Base-by-base conservation (phyloP, 129 eudicot genomes). In the Ambrosia trifida region DNA sequence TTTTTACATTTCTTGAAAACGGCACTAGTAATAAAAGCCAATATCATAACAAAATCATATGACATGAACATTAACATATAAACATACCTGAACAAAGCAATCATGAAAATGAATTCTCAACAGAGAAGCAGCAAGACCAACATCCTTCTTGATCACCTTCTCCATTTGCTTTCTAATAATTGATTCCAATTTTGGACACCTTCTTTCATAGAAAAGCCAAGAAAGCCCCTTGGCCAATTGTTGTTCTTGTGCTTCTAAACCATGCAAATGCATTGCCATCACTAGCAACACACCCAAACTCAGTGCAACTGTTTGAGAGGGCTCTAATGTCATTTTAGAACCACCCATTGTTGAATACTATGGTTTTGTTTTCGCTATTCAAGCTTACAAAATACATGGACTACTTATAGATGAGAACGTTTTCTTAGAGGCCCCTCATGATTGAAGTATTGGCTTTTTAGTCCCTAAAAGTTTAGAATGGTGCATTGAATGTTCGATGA, bases 81-180 rank as follows among this genome's bases (percentile, higher is more conserved):
- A 49, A 49, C n/a, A 40, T 72, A 89, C 96, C 94, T 87, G 91
- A 49, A 87, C 94, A 72, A 90, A 90, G 80, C 96, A 90, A 65
- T 90, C 96, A 70, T 90, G 96, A 73, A 90, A 90, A 64, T 87
- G 91, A 66, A 90, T 75, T 45, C 94, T 88, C 16, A 90, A 86
- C 64, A 90, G 64, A 69, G 91, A 85, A 38, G 95, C 95, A 80
- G 95, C 91, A 69, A 81, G 95, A 72, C 85, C 78, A 4, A 87
- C 81, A 76, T 90, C 95, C 11, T 78, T 71, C 63, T 78, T 59
- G 81, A 90, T 79, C 47, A 83, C 91, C 65, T 79, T 75, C 72
- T 58, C 45, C 49, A 90, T 82, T 62, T 83, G 85, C 13, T 79
- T 81, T 49, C 83, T 87, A n/a, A 90, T 74, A 40, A 85, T 72